These are phyloP conservation scores for Apiospora sp. DNA, from an alignment of 2,329 filamentous ascomycete species.

Conservation along the genomic window DNA sequence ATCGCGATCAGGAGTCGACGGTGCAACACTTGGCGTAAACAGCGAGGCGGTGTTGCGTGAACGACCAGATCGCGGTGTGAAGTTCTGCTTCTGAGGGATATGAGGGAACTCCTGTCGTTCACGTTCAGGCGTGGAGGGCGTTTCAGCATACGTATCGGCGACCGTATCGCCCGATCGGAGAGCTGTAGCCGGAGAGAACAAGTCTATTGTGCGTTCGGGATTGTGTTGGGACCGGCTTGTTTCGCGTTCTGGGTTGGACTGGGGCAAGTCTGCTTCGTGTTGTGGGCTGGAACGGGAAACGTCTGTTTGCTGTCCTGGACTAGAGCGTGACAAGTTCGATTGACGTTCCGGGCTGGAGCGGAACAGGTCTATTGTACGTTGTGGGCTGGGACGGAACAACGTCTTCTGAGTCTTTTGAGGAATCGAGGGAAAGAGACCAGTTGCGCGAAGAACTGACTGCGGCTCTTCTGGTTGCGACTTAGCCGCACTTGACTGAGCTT, in stretches of 20 bases:
- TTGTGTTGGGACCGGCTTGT: constrained; percentile 31
- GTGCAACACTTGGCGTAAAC: constrained; percentile 46
- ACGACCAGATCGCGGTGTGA: constrained; percentile 52
- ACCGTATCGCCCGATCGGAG: constrained; percentile 37
- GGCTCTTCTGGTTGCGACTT: constrained; percentile 39
- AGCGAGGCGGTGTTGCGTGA: constrained; percentile 44
- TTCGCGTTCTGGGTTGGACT: constrained; percentile 33
- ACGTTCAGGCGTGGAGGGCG: constrained; percentile 44
- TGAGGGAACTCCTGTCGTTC: constrained; percentile 44
- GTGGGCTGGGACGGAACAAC: not conserved
- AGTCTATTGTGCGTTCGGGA: constrained; percentile 39
- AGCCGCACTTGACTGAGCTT: constrained; percentile 32
- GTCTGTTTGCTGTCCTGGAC: too few relatives aligned
- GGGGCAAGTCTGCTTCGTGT: constrained; percentile 34
- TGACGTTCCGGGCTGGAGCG: constrained; percentile 27
- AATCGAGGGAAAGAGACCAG: constrained; percentile 43
- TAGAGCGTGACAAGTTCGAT: constrained; percentile 31
- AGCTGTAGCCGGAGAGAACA: constrained; percentile 46
- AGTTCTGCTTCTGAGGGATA: constrained; percentile 57
- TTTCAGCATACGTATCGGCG: constrained; percentile 37
- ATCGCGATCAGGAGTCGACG: constrained; percentile 30
- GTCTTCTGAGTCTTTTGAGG: constrained; percentile 47
- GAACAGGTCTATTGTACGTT: too few relatives aligned
- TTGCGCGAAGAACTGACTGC: constrained; percentile 38
- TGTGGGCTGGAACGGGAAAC: not conserved